phyloP scores from a whole-genome alignment of 2,329 filamentous ascomycete genomes.

The Meredithiella fracta region DNA sequence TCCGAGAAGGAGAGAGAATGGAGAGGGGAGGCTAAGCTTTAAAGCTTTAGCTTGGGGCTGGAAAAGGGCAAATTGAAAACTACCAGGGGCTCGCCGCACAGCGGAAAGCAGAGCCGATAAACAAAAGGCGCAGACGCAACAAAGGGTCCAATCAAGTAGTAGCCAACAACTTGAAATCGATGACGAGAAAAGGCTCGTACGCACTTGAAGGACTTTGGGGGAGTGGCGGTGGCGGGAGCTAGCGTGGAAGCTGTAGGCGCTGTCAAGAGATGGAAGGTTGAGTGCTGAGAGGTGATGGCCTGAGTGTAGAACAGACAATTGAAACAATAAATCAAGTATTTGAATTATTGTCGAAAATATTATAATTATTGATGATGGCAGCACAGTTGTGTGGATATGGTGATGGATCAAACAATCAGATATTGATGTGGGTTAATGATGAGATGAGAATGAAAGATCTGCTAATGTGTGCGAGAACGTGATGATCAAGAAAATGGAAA shows the following conservation, averaged over 20 bases:
- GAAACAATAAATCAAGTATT: neutral
- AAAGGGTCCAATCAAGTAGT: neutral
- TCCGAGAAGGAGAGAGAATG: neutral
- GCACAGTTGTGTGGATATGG: neutral
- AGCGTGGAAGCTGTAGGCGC: too few species aligned
- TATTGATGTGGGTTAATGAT: neutral
- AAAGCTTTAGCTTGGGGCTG: neutral
- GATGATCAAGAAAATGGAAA: neutral
- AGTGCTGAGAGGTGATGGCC: neutral
- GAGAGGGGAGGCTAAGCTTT: neutral
- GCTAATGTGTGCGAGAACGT: neutral
- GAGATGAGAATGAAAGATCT: neutral
- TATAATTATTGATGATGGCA: neutral
- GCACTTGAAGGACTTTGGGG: neutral
- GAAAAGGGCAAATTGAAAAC: constrained; percentile 1
- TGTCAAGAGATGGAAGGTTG: neutral
- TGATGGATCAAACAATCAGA: neutral
- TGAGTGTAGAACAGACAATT: neutral
- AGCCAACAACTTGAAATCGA: neutral
- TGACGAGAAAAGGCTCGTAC: neutral
- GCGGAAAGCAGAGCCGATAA: constrained; percentile 2
- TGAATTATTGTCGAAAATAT: neutral
- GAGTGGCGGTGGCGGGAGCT: neutral
- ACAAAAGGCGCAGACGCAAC: neutral
- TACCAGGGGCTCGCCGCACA: neutral